Evolutionary conservation across 495 filamentous ascomycete genomes (phyloP), one percentile per base, ranked within the genome.

Genomic region (Apiosordaria backusii): DNA sequence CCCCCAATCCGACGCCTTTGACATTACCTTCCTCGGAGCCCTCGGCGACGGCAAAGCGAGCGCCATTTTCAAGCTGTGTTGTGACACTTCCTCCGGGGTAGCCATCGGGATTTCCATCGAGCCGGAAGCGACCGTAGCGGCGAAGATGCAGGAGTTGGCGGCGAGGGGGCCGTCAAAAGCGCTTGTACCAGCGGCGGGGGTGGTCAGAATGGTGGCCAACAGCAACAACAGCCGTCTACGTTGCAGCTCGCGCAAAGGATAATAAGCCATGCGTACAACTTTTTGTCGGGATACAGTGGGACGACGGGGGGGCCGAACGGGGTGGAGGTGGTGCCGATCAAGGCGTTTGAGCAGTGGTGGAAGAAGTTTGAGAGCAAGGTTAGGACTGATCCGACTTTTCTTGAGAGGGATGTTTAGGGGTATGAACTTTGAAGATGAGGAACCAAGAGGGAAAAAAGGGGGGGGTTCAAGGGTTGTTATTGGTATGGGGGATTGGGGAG

Each of bases 311-410:
- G n/a, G 72, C 76, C 77, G 0, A 79, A 79, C 18, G 70, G 86
- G 13, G 84, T 89, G 60, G 94, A 97, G 74, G 87, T 96, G 15
- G 90, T 99, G 23, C 92, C 96, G 40, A 74, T 99, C 63, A 91
- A 89, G 79, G 90, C 88, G 15, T 98, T 99, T 77, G 88, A 90
- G 74, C 93, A 97, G 62, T 99, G 96, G 95, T 99, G 95, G 95
- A 82, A 78, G 60, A 97, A 97, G 78, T 99, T 99, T 81, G 95
- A 99, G 86, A 86, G 85, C 50, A 89, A 86, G 77, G 83, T 98
- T 27, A 88, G 92, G 74, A 80, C 84, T 64, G 95, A 99, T 81
- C 96, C 96, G 2, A 80, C 85, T 7, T 98, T 98, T 77, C 80
- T 99, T 70, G 93, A 98, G 76, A 85, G 91, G 72, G 90, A 89